Percentiles rank a stretch among this genome's conserved stretches.
Conservation (phyloP, 2,329 filamentous ascomycete genomes). For the Penicillium janthinellum region DNA sequence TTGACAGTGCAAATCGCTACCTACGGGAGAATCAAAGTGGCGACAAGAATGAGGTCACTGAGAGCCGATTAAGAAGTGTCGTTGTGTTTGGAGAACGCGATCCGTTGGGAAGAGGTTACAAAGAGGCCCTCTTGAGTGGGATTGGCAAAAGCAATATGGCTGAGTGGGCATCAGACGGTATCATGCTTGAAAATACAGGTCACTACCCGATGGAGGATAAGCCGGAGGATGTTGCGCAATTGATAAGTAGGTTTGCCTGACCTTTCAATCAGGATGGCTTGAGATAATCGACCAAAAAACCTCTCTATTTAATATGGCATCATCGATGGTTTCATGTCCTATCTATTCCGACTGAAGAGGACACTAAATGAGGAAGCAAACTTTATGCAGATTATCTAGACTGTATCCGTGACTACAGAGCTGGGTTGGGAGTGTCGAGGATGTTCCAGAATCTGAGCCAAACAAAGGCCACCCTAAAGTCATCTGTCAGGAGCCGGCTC, state of each 20-base stretch:
- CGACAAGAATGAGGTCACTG: background rate
- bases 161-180: background rate
- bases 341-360: too few species aligned
- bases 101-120: background rate
- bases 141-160: background rate
- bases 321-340: too few species aligned
- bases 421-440: too few species aligned
- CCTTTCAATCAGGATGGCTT: background rate
- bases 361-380: too few species aligned
- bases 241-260: slow-evolving; percentile 1
- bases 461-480: too few species aligned
- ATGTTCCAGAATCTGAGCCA: too few species aligned
- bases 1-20: background rate
- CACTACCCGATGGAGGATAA: slow-evolving; percentile 3
- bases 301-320: too few species aligned
- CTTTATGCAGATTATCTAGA: too few species aligned
- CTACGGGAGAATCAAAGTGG: background rate
- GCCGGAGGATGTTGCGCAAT: slow-evolving; percentile 1
- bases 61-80: background rate
- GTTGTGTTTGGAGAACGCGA: background rate
- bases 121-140: background rate
- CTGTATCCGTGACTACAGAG: too few species aligned
- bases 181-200: background rate
- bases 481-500: too few species aligned
- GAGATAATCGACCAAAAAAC: too few species aligned